Conservation (phyloP, 169 alveolate genomes). For the Besnoitia besnoiti region DNA sequence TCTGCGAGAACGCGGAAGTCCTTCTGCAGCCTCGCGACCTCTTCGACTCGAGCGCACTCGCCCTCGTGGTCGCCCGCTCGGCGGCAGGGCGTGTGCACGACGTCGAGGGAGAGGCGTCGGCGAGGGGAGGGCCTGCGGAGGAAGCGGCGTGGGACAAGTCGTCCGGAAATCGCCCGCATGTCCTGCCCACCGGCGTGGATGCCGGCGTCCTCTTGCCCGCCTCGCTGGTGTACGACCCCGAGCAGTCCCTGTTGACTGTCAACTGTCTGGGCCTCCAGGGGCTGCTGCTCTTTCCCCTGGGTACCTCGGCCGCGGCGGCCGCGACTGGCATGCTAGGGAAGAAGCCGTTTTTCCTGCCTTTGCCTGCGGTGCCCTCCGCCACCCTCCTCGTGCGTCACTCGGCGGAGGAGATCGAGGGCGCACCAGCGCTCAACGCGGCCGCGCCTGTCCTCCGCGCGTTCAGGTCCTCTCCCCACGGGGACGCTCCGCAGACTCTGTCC, state of each 20-base stretch:
- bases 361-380: conserved; percentile 14
- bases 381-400: background rate
- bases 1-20: background rate
- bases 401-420: background rate
- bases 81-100: too few relatives aligned
- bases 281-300: conserved; percentile 47
- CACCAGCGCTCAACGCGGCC: background rate
- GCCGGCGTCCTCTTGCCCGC: conserved; percentile 7
- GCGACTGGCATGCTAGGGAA: background rate
- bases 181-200: background rate
- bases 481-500: background rate
- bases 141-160: background rate
- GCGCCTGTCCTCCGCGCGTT: background rate
- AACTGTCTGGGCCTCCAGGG: conserved; percentile 40
- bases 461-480: background rate
- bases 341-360: conserved; percentile 18
- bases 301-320: background rate
- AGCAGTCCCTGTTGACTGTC: conserved; percentile 34
- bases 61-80: background rate
- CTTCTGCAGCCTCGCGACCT: background rate
- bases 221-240: background rate
- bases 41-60: background rate
- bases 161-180: background rate
- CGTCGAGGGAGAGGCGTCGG: background rate
- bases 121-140: background rate